phyloP scores from a whole-genome alignment of 2,329 filamentous ascomycete species.

The Curvularia verruculosa region DNA sequence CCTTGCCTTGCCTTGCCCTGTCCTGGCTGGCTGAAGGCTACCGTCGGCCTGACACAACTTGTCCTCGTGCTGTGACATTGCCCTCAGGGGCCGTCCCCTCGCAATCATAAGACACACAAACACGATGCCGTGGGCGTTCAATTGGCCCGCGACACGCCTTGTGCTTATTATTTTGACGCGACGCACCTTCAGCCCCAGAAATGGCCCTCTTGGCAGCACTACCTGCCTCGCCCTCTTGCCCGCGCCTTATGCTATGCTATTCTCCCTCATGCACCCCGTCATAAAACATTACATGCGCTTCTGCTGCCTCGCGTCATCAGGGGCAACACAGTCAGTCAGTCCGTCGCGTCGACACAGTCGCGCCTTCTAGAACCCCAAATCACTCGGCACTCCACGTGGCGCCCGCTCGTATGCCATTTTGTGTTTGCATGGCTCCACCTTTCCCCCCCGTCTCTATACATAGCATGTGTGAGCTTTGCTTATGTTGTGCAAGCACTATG shows the following conservation, averaged over 20 bases:
- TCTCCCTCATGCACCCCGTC: neutral
- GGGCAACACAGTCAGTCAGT: too few species aligned
- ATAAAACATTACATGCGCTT: neutral
- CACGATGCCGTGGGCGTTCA: too few species aligned
- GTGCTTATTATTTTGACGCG: neutral
- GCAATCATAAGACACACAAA: too few species aligned
- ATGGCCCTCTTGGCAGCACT: neutral
- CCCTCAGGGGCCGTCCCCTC: neutral
- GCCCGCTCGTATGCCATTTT: neutral
- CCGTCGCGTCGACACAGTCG: too few species aligned
- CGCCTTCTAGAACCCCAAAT: neutral
- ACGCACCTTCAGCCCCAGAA: neutral
- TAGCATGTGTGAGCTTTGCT: slow-evolving; percentile 1
- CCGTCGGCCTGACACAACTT: neutral
- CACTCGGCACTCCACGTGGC: slow-evolving; percentile 6
- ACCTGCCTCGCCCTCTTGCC: neutral
- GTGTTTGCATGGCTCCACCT: neutral
- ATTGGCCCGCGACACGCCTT: neutral
- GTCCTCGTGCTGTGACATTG: neutral
- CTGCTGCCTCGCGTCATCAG: slow-evolving; percentile 4
- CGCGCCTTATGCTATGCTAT: neutral
- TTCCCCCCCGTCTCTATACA: neutral
- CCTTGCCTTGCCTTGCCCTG: slow-evolving; percentile 22
- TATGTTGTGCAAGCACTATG: neutral
- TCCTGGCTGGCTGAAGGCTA: slow-evolving; percentile 23